Evolutionary conservation across 2,329 filamentous ascomycete species (phyloP).

Genomic region (Clathrospora elynae): DNA sequence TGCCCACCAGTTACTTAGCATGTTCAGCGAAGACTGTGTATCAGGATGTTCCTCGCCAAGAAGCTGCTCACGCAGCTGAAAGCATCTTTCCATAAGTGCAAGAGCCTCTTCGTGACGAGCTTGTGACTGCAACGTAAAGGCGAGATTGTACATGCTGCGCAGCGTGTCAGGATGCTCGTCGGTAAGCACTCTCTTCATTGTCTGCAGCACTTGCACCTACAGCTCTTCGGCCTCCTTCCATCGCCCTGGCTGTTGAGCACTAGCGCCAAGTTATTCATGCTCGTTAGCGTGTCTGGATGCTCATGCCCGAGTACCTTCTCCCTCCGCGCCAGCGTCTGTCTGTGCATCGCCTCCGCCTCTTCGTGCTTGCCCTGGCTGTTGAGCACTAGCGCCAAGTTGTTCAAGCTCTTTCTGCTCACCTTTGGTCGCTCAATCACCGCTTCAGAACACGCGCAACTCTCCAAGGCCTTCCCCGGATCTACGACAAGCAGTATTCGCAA

Average conservation of each 20-base stretch:
- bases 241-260: constrained; percentile 3
- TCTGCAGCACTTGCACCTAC: constrained; percentile 5
- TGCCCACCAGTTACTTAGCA: too few species aligned
- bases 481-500: background rate
- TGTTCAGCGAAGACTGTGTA: background rate
- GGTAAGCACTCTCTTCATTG: constrained; percentile 4
- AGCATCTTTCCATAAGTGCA: constrained; percentile 3
- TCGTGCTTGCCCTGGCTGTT: too few species aligned
- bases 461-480: background rate
- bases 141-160: constrained; percentile 3
- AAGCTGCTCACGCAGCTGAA: background rate
- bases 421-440: background rate
- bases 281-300: too few species aligned
- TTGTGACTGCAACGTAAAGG: too few species aligned
- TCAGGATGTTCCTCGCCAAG: background rate
- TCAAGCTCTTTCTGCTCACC: background rate
- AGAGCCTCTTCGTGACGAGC: constrained; percentile 1
- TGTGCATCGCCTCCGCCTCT: too few species aligned
- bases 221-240: constrained; percentile 6
- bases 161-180: constrained; percentile 7
- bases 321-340: too few species aligned
- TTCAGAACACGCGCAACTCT: background rate
- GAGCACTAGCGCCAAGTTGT: too few species aligned
- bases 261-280: too few species aligned
- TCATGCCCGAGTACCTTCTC: too few species aligned